phyloP scores from a whole-genome alignment of 331 rosid species.

The Rosa hybrid region DNA sequence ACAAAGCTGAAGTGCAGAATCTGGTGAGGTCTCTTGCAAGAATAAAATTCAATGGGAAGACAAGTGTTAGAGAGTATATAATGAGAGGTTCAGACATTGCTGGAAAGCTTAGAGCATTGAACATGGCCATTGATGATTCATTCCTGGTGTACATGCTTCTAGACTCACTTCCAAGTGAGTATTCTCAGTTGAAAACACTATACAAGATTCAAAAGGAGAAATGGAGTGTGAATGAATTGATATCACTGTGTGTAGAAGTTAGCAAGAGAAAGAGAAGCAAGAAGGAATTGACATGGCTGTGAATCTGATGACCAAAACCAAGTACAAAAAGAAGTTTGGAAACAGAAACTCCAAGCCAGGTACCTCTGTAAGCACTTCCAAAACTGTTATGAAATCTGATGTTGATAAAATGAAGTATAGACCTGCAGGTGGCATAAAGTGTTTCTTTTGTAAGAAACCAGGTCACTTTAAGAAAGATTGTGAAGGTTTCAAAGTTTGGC shows the following conservation, averaged over 20 bases:
- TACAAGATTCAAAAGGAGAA: not conserved
- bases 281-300: not conserved
- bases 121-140: not conserved
- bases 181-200: not conserved
- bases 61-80: not conserved
- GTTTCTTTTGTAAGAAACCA: not conserved
- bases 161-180: not conserved
- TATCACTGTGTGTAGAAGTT: not conserved
- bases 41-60: not conserved
- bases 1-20: not conserved
- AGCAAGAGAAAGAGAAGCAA: too few relatives aligned
- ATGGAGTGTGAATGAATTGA: not conserved
- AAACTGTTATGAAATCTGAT: not conserved
- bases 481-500: not conserved
- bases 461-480: not conserved
- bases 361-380: not conserved
- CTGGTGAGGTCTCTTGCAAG: not conserved
- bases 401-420: not conserved
- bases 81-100: not conserved
- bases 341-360: not conserved
- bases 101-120: not conserved
- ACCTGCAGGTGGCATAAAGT: not conserved
- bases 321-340: not conserved
- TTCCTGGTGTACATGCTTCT: not conserved
- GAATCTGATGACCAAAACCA: not conserved